Evolutionary conservation across 2,329 filamentous ascomycete species (phyloP).

Genomic region (Penicillium glabrum): DNA sequence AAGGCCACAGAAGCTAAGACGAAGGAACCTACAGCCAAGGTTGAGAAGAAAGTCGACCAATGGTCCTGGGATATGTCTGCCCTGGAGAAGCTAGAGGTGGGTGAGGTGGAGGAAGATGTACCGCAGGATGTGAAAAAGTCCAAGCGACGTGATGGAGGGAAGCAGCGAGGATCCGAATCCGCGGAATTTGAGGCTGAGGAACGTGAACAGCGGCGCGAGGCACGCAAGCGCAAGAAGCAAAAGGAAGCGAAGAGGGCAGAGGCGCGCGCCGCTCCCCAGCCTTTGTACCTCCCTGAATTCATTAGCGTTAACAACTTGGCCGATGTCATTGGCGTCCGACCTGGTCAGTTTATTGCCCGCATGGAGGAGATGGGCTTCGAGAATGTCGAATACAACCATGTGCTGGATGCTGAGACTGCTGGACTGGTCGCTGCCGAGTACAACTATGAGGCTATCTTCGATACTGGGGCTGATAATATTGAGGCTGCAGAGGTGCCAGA

Average conservation of each 20-base stretch:
- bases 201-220: slow-evolving; percentile 32
- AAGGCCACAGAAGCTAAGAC: not conserved
- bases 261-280: slow-evolving; percentile 48
- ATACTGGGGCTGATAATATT: slow-evolving; percentile 67
- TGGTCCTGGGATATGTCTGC: slow-evolving; percentile 34
- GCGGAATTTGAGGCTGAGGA: slow-evolving; percentile 38
- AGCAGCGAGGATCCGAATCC: slow-evolving; percentile 29
- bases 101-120: slow-evolving; percentile 5
- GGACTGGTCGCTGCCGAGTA: slow-evolving; percentile 89
- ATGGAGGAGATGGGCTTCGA: slow-evolving; percentile 88
- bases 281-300: slow-evolving; percentile 81
- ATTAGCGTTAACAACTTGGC: slow-evolving; percentile 86
- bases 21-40: not conserved
- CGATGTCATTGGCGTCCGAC: slow-evolving; percentile 68
- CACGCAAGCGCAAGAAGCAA: slow-evolving; percentile 40
- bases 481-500: slow-evolving; percentile 66
- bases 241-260: slow-evolving; percentile 39
- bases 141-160: slow-evolving; percentile 26
- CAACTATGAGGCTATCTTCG: slow-evolving; percentile 81
- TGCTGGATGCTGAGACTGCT: slow-evolving; percentile 88
- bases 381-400: slow-evolving; percentile 75
- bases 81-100: slow-evolving; percentile 20
- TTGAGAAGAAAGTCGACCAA: slow-evolving; percentile 9
- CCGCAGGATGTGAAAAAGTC: slow-evolving; percentile 12
- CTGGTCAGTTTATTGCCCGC: slow-evolving; percentile 70